These are phyloP conservation scores for Populus euphratica DNA, from an alignment of 345 rosid genomes.

Conservation along the genomic window DNA sequence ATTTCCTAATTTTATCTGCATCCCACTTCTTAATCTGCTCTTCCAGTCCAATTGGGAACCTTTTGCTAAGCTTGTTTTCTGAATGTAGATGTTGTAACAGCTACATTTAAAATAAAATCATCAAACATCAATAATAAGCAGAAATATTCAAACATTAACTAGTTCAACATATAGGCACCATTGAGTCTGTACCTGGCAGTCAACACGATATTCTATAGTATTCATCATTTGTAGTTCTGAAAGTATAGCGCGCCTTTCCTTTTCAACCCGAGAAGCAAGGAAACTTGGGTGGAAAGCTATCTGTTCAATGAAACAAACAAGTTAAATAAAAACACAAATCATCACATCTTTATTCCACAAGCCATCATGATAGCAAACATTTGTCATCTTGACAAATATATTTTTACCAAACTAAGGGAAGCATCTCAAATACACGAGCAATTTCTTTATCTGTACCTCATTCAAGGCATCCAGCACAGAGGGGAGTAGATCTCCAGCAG, in stretches of 20 bases:
- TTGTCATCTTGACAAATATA: not conserved
- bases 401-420: constrained; percentile 1
- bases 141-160: constrained; percentile 12
- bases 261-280: constrained; percentile 93
- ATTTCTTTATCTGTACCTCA: constrained; percentile 54
- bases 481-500: constrained; percentile 76
- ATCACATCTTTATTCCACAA: not conserved
- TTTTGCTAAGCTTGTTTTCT: constrained; percentile 94
- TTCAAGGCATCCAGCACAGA: constrained; percentile 87
- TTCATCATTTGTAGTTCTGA: constrained; percentile 99
- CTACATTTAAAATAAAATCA: constrained; percentile 40
- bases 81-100: constrained; percentile 94
- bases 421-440: not conserved
- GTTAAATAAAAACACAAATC: not conserved
- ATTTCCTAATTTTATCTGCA: constrained; percentile 94
- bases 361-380: not conserved
- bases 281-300: constrained; percentile 95
- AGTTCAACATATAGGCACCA: constrained; percentile 20
- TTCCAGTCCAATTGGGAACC: constrained; percentile 97
- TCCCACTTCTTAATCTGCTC: constrained; percentile 99
- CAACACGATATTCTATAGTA: constrained; percentile 98
- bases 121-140: not conserved
- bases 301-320: constrained; percentile 37
- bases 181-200: constrained; percentile 74
- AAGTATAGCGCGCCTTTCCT: constrained; percentile 98